Percentiles rank a stretch among this genome's conserved stretches.
Conservation (phyloP, 345 rosid genomes). For the Psidium guajava region DNA sequence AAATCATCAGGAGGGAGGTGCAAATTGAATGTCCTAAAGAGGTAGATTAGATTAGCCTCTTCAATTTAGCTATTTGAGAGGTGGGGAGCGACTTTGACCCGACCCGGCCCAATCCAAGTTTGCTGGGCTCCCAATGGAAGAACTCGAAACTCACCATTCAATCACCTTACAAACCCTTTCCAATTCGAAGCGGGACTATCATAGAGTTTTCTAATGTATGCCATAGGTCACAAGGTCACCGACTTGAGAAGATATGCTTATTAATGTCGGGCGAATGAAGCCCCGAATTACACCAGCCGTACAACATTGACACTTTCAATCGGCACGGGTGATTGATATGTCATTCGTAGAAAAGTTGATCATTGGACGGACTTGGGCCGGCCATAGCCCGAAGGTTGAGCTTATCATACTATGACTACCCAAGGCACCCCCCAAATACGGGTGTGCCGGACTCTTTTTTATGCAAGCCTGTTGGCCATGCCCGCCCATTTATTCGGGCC, state of each 20-base stretch:
- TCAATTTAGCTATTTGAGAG: not conserved
- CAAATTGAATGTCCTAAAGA: not conserved
- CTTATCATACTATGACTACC: not conserved
- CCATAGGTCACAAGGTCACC: not conserved
- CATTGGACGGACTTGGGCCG: not conserved
- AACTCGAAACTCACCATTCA: not conserved
- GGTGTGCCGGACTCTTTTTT: not conserved
- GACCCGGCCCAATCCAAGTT: not conserved
- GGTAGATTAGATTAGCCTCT: not conserved
- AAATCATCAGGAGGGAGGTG: not conserved
- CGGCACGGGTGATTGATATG: rapidly evolving
- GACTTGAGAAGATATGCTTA: not conserved
- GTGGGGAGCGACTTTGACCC: not conserved
- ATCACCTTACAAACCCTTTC: not conserved
- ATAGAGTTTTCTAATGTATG: not conserved
- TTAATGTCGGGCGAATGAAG: not conserved
- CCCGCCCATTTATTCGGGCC: not conserved
- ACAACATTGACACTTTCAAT: not conserved
- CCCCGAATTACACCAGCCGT: not conserved
- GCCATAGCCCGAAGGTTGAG: not conserved
- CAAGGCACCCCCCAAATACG: not conserved
- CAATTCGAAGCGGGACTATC: not conserved
- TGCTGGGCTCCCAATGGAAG: not conserved
- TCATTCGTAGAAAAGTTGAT: not conserved
- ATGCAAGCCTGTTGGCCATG: not conserved